Evolutionary conservation across 305 asterid species (phyloP), one percentile per base, ranked within the genome.

Genomic region (Solanum hybrid): DNA sequence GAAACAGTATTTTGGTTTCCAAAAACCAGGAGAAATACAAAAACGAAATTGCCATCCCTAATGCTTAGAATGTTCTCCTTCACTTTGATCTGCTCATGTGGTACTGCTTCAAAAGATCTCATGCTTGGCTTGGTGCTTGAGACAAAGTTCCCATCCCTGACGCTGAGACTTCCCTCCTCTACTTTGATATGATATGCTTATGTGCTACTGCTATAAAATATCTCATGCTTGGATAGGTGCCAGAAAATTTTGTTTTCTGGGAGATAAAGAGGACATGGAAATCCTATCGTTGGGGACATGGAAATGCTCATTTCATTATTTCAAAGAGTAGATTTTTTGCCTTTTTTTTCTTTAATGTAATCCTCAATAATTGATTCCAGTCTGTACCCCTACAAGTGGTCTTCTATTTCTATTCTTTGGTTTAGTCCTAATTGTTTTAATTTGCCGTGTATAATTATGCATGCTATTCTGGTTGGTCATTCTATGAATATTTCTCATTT

Each of bases 401-500:
- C 76, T 87, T 87, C 20, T 51, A 32, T 36, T 38, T 51, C 68
- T 36, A 24, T 91, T 87, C 32, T 39, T 22, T 84, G 31, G 15
- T n/a, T 36, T 15, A 41, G 57, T 29, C 34, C 79, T 77, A 75
- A 33, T 22, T 27, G 51, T 75, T 15, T 68, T 51, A 87, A 77
- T 41, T 36, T 8, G 68, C 34, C 45, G n/a, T 7, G 12, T 12
- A 33, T 31, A 45, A 33, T 8, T 80, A 79, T 70, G 34, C 37
- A 75, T 86, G 83, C 32, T 78, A n/a, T 87, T 87, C 20, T 51
- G 26, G 83, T 41, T 41, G 73, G 87, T 82, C 24, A 68, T 33
- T 41, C 87, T 82, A 33, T 83, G 27, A 45, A 27, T 80, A 80
- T 81, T 65, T 79, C 78, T 89, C 24, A 87, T 89, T 91, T 81